Evolutionary conservation across 73 alveolate species (phyloP), one percentile per base, ranked within the genome.

Genomic region (Uronychia binucleata): DNA sequence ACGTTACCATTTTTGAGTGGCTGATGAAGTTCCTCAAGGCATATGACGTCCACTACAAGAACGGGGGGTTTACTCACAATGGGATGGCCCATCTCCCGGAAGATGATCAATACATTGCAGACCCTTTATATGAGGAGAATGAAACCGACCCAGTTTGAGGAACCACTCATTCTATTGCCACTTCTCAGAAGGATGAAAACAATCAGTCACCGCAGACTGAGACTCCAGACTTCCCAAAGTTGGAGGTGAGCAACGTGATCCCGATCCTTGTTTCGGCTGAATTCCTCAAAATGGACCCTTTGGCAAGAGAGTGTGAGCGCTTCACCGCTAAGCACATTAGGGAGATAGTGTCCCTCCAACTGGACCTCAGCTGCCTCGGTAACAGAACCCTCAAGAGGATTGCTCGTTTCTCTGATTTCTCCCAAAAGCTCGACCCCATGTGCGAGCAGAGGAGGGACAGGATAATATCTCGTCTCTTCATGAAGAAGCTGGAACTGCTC

Each of bases 1-100:
- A 90, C 76, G 91, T 86, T 34, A 81, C 75, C 28, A 86, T 90
- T 26, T 90, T 90, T 75, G 96, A 86, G 81, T 90, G 96, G 93
- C 96, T 86, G 57, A 58, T 90, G 78, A 75, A 86, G 32, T 90
- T 85, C 76, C 74, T 90, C n/a, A 30, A 78, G 82, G 46, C 33
- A 32, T 67, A 79, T 29, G 93, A 80, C 25, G 86, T 19, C 19
- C 67, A 46, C 19, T 46, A 46, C 67, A 46, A 46, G 67, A 5
- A 46, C 19, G 67, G 67, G 19, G 5, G 19, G 19, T 46, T 46
- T 46, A 46, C 67, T 46, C 67, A 46, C 19, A 46, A 46, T 46
- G 67, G 67, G 19, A 46, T 46, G n/a, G n/a, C 67, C 19, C 67
- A 46, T 46, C 5, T 46, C 67, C 67, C 67, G 19, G 67, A 46